Percentiles rank a stretch among this genome's conserved stretches.
phyloP scores from a whole-genome alignment of 169 alveolate species.

The Neospora caninum region DNA sequence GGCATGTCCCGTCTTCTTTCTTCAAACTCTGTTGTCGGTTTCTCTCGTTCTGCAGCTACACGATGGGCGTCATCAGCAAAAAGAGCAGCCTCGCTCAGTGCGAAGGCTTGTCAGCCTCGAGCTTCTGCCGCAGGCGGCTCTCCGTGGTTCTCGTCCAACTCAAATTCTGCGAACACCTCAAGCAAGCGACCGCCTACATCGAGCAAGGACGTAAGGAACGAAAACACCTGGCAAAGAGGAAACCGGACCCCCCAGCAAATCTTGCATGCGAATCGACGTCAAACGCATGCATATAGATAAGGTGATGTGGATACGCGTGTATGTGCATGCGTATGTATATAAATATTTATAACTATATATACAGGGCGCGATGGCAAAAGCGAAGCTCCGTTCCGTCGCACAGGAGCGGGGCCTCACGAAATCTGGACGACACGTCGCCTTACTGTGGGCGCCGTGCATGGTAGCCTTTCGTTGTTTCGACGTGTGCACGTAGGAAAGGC shows the following conservation, averaged over 20 bases:
- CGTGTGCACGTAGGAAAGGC: no score
- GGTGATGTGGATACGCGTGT: no score
- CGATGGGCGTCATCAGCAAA: slow-evolving; percentile 94
- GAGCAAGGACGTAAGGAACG: slow-evolving; percentile 94
- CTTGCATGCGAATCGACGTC: neutral
- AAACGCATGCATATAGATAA: neutral
- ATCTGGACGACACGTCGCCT: no score
- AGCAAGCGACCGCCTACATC: slow-evolving; percentile 94
- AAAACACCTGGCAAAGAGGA: neutral
- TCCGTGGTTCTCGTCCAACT: slow-evolving; percentile 94
- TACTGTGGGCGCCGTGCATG: neutral
- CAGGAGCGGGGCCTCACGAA: no score
- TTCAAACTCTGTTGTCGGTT: neutral
- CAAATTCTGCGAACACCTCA: slow-evolving; percentile 92
- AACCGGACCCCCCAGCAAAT: neutral
- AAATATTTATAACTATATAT: no score
- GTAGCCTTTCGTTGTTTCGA: neutral
- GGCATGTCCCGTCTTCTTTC: no score
- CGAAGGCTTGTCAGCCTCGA: slow-evolving; percentile 93
- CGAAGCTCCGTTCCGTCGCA: no score
- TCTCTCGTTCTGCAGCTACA: slow-evolving; percentile 67
- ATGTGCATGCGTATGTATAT: no score
- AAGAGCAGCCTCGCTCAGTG: slow-evolving; percentile 89
- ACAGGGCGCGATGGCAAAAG: no score
- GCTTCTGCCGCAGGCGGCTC: slow-evolving; percentile 97